Evolutionary conservation across 2,329 filamentous ascomycete genomes (phyloP).

Genomic region (Cryoendolithus antarcticus): DNA sequence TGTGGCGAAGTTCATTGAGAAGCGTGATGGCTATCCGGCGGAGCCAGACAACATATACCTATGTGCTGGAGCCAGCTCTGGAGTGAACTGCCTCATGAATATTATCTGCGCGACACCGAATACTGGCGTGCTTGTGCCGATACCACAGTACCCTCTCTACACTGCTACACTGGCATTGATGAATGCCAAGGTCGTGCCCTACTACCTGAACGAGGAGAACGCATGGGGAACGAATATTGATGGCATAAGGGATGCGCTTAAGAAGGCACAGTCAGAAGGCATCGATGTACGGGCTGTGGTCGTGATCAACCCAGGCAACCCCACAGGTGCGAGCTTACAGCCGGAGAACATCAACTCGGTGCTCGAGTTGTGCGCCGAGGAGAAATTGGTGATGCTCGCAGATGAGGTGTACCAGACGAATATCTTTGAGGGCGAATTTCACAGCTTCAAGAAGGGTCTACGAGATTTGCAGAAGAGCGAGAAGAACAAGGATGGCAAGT

Average conservation of each 20-base stretch:
- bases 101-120: slow-evolving; percentile 68
- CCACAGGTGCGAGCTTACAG: slow-evolving; percentile 76
- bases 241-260: slow-evolving; percentile 61
- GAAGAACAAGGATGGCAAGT: slow-evolving; percentile 57
- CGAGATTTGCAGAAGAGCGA: slow-evolving; percentile 59
- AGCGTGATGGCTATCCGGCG: slow-evolving; percentile 75
- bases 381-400: slow-evolving; percentile 80
- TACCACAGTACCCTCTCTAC: slow-evolving; percentile 96
- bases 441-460: slow-evolving; percentile 86
- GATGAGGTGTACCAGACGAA: slow-evolving; percentile 99
- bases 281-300: slow-evolving; percentile 85
- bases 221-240: slow-evolving; percentile 79
- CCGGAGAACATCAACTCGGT: slow-evolving; percentile 69
- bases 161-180: slow-evolving; percentile 82
- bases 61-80: slow-evolving; percentile 80
- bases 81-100: slow-evolving; percentile 86
- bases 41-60: slow-evolving; percentile 76
- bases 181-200: slow-evolving; percentile 78
- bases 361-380: slow-evolving; percentile 73
- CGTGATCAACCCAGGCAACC: slow-evolving; percentile 97
- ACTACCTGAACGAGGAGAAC: slow-evolving; percentile 78
- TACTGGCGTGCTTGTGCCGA: slow-evolving; percentile 81
- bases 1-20: slow-evolving; percentile 83
- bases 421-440: slow-evolving; percentile 86
- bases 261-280: slow-evolving; percentile 62